phyloP scores from a whole-genome alignment of 768 basidiomycete species.

The Termitomyces sp. region DNA sequence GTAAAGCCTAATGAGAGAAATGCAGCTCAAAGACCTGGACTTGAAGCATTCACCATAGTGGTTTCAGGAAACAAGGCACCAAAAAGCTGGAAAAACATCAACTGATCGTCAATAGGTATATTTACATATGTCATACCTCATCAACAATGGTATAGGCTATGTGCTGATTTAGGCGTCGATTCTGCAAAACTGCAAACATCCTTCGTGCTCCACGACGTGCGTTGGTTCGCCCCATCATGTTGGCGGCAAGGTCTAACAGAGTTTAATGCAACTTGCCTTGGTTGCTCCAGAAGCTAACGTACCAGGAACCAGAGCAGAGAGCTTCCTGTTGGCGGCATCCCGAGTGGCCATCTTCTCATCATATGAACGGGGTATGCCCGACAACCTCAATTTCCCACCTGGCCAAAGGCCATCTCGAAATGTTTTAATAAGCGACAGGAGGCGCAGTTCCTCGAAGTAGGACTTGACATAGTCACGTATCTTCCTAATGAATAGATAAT shows the following conservation, averaged over 20 bases:
- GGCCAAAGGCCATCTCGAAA: conserved; percentile 84
- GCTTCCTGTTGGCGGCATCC: conserved; percentile 85
- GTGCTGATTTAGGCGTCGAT: conserved; percentile 91
- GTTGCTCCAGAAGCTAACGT: conserved; percentile 1
- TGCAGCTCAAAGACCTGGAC: neutral
- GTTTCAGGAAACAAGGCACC: conserved; percentile 25
- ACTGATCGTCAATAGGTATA: neutral
- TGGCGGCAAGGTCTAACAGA: conserved; percentile 79
- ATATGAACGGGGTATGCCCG: conserved; percentile 58
- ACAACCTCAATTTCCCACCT: conserved; percentile 64
- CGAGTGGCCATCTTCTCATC: conserved; percentile 79
- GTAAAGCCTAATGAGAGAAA: conserved; percentile 6
- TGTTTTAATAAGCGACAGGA: conserved; percentile 58
- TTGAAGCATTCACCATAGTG: neutral
- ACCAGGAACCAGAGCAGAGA: conserved; percentile 92
- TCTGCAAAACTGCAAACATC: conserved; percentile 92
- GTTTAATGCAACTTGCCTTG: neutral
- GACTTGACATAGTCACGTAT: conserved; percentile 71
- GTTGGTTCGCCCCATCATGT: conserved; percentile 97
- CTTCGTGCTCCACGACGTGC: conserved; percentile 88
- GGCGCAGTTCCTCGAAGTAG: conserved; percentile 60
- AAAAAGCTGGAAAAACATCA: conserved; percentile 19
- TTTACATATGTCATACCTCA: conserved; percentile 52
- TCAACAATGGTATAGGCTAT: conserved; percentile 84
- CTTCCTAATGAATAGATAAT: conserved; percentile 48